These are phyloP conservation scores for Sugiyamaella paludigena DNA, from an alignment of 1,139 yeast genomes.

Conservation along the genomic window DNA sequence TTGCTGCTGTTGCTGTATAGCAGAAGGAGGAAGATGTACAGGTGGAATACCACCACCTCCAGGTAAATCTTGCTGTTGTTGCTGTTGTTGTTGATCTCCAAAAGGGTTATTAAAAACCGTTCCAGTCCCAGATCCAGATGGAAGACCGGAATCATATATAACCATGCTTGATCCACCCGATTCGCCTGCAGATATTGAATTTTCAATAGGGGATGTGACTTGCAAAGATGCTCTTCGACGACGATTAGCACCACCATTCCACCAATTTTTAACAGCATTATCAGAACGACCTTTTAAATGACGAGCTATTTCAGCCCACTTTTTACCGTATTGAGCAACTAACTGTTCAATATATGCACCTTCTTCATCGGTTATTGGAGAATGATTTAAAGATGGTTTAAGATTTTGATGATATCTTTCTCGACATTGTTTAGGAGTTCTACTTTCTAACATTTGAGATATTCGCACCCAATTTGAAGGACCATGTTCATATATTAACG, in stretches of 20 bases:
- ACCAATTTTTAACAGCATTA: conserved; percentile 93
- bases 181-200: conserved; percentile 17
- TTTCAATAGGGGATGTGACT: conserved; percentile 20
- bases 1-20: conserved; percentile 10
- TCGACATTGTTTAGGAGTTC: conserved; percentile 91
- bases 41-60: not conserved
- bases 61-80: not conserved
- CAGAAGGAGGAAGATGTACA: conserved; percentile 4
- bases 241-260: conserved; percentile 91
- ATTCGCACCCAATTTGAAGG: conserved; percentile 90
- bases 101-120: conserved; percentile 11
- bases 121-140: not conserved
- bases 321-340: conserved; percentile 77
- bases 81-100: conserved; percentile 4
- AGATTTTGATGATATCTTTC: conserved; percentile 91
- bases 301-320: conserved; percentile 93
- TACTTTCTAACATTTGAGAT: conserved; percentile 65
- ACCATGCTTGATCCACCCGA: conserved; percentile 3
- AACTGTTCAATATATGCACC: conserved; percentile 77
- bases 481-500: conserved; percentile 69
- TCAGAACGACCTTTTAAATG: conserved; percentile 85
- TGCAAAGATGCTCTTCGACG: conserved; percentile 53
- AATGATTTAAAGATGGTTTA: conserved; percentile 76
- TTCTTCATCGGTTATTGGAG: conserved; percentile 83
- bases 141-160: not conserved